Conservation (phyloP, 345 rosid species). For the Schrenkiella parvula region DNA sequence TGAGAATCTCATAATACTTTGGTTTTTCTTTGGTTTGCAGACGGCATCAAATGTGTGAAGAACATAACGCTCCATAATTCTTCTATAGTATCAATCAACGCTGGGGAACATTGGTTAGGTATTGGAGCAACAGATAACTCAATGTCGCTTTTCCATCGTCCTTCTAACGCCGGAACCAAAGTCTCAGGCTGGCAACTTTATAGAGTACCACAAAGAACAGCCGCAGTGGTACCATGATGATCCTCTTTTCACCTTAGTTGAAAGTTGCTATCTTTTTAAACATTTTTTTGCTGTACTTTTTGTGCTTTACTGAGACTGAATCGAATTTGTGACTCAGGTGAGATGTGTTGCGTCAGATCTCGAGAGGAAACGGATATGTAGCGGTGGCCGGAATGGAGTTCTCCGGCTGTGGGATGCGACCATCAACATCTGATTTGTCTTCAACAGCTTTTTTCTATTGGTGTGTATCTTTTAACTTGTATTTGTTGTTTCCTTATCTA, state of each 20-base stretch:
- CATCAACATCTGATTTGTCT: slow-evolving; percentile 59
- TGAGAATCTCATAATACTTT: background rate
- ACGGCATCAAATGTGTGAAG: slow-evolving; percentile 80
- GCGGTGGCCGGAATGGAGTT: slow-evolving; percentile 91
- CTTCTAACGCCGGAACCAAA: slow-evolving; percentile 74
- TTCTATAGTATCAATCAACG: slow-evolving; percentile 78
- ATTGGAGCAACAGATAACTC: slow-evolving; percentile 99
- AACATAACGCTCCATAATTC: slow-evolving; percentile 81
- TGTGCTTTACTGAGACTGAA: too few relatives aligned
- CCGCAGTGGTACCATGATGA: slow-evolving; percentile 68
- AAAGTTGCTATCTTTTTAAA: too few relatives aligned
- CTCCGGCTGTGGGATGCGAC: slow-evolving; percentile 98
- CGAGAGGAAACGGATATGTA: slow-evolving; percentile 94
- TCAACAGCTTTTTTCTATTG: background rate
- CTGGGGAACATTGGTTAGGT: slow-evolving; percentile 95
- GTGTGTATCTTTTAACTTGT: too few relatives aligned
- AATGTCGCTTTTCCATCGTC: slow-evolving; percentile 95
- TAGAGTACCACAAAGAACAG: slow-evolving; percentile 81
- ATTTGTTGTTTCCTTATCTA: too few relatives aligned
- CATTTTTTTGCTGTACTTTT: background rate
- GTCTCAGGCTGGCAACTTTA: slow-evolving; percentile 97
- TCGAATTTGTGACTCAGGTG: too few relatives aligned
- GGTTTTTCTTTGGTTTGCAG: slow-evolving; percentile 33
- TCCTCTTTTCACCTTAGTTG: slow-evolving; percentile 7
- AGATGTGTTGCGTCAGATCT: too few relatives aligned